Evolutionary conservation across 164 flowering plant species (phyloP).

Genomic region (Pachysandra terminalis): DNA sequence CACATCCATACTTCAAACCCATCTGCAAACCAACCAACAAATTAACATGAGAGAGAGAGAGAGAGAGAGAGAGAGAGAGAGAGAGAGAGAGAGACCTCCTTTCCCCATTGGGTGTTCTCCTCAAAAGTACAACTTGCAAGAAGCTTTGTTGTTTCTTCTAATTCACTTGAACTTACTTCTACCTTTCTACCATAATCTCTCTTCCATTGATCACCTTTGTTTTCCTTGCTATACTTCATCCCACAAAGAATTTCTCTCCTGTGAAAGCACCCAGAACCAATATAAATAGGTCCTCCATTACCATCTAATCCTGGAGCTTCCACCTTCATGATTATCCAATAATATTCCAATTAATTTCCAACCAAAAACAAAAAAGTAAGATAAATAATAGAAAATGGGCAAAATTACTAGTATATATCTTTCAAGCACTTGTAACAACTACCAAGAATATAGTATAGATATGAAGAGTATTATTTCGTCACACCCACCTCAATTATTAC

Average conservation of each 20-base stretch:
- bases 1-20: slow-evolving; percentile 64
- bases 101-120: slow-evolving; percentile 56
- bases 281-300: slow-evolving; percentile 47
- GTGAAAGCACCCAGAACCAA: slow-evolving; percentile 77
- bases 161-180: slow-evolving; percentile 22
- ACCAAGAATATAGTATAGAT: no score
- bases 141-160: slow-evolving; percentile 37
- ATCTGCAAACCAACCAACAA: slow-evolving; percentile 40
- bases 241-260: slow-evolving; percentile 59
- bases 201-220: slow-evolving; percentile 15
- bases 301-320: slow-evolving; percentile 59
- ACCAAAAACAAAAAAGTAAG: no score
- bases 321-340: slow-evolving; percentile 42
- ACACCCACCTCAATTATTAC: slow-evolving; percentile 18
- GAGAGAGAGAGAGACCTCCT: slow-evolving; percentile 34
- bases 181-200: background rate
- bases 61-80: slow-evolving; percentile 17
- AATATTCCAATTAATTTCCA: background rate
- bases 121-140: slow-evolving; percentile 55
- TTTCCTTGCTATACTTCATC: slow-evolving; percentile 20
- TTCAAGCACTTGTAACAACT: no score
- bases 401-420: no score
- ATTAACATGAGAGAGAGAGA: background rate
- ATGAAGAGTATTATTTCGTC: no score
- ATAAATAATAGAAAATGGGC: no score